phyloP scores from a whole-genome alignment of 371 early-diverging fungal genomes.

The Rhizomucor miehei region DNA sequence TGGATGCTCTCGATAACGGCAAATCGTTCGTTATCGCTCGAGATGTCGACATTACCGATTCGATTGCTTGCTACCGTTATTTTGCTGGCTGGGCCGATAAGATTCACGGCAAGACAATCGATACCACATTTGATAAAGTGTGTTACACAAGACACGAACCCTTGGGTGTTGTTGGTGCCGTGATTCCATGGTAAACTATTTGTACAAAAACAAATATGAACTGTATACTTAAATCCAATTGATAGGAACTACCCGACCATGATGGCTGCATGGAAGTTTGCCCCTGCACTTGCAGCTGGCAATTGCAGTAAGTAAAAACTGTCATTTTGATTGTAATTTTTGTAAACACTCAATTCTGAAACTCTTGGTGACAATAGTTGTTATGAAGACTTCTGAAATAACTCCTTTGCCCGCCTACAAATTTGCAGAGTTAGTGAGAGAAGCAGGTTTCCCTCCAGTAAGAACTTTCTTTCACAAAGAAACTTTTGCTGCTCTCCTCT shows the following conservation, averaged over 20 bases:
- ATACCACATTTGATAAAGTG: slow-evolving; percentile 34
- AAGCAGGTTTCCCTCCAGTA: slow-evolving; percentile 48
- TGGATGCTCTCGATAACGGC: slow-evolving; percentile 86
- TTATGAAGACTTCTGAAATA: slow-evolving; percentile 56
- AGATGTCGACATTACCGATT: slow-evolving; percentile 63
- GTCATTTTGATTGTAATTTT: not conserved
- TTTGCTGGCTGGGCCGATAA: slow-evolving; percentile 86
- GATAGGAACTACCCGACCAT: slow-evolving; percentile 25
- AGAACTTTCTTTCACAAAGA: slow-evolving; percentile 9
- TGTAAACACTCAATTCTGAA: not conserved
- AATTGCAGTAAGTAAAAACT: slow-evolving; percentile 52
- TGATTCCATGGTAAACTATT: slow-evolving; percentile 50
- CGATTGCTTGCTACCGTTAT: slow-evolving; percentile 75
- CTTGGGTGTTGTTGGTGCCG: slow-evolving; percentile 77
- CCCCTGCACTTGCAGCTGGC: slow-evolving; percentile 83
- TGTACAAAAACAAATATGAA: not conserved
- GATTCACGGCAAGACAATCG: slow-evolving; percentile 46
- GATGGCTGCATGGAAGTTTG: slow-evolving; percentile 84
- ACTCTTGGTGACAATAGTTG: slow-evolving; percentile 20
- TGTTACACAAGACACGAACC: slow-evolving; percentile 79
- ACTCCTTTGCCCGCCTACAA: slow-evolving; percentile 53
- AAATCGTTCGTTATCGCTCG: slow-evolving; percentile 70
- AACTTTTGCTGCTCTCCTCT: no score
- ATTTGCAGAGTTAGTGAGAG: slow-evolving; percentile 43
- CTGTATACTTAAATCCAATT: not conserved